Conservation (phyloP, 352 stramenopile genomes). For the Phytophthora niederhauseri region DNA sequence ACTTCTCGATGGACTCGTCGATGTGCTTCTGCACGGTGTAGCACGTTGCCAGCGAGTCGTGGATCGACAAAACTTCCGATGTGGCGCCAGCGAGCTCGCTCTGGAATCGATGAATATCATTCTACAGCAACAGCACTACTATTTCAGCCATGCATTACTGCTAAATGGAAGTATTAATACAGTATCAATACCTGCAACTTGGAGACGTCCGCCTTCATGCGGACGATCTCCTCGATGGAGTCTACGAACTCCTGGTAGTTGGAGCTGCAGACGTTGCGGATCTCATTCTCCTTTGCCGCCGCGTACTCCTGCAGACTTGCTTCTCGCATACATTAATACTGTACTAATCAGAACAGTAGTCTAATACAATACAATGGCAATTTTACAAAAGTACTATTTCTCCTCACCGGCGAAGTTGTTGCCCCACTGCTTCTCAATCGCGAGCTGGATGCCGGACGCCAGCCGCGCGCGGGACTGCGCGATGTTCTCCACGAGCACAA, state of each 20-base stretch:
- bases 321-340: conserved; percentile 17
- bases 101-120: conserved; percentile 74
- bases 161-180: not conserved
- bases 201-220: conserved; percentile 77
- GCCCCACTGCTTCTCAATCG: conserved; percentile 83
- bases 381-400: conserved; percentile 11
- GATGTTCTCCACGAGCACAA: conserved; percentile 82
- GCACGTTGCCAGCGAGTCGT: conserved; percentile 66
- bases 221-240: conserved; percentile 84
- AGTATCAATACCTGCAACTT: conserved; percentile 54
- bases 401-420: conserved; percentile 71
- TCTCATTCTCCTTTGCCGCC: conserved; percentile 68
- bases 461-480: conserved; percentile 74
- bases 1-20: conserved; percentile 80
- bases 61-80: conserved; percentile 50
- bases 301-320: conserved; percentile 69
- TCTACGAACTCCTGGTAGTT: conserved; percentile 86
- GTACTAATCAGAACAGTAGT: not conserved
- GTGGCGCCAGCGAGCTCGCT: conserved; percentile 57
- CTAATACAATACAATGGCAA: not conserved
- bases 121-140: conserved; percentile 31
- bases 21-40: conserved; percentile 70
- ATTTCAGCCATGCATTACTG: not conserved
- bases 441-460: conserved; percentile 74
- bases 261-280: conserved; percentile 74